Conservation (phyloP, 176 grass and related monocot species). For the Hsuehochloa calcarea region DNA sequence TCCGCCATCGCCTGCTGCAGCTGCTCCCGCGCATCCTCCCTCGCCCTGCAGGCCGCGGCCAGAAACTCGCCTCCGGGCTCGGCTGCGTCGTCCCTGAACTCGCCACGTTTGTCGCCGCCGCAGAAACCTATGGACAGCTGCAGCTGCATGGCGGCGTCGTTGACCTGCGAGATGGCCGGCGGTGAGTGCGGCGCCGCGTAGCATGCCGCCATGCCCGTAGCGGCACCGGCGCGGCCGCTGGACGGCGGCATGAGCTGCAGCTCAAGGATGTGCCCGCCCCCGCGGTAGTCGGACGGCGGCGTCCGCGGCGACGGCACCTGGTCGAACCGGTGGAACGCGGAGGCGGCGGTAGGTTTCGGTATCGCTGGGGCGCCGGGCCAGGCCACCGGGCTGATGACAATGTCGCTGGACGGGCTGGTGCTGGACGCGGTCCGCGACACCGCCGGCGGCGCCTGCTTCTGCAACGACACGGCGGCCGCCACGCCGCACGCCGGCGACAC, state of each 20-base stretch:
- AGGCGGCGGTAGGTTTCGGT: conserved; percentile 17
- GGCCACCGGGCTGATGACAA: conserved; percentile 39
- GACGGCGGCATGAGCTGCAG: conserved; percentile 76
- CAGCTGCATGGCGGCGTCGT: conserved; percentile 38
- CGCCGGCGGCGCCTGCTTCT: conserved; percentile 4
- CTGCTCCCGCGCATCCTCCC: conserved; percentile 36
- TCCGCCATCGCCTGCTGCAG: conserved; percentile 47
- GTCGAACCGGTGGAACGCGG: conserved; percentile 27
- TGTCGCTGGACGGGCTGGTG: conserved; percentile 62
- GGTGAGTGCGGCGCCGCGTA: background rate
- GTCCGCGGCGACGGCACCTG: conserved; percentile 20
- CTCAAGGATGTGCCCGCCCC: conserved; percentile 45
- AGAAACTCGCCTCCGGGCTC: background rate
- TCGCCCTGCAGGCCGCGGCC: background rate
- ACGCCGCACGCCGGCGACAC: background rate
- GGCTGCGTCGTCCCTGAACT: background rate
- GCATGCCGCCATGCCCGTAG: background rate
- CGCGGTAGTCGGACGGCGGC: background rate
- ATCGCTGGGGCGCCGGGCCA: conserved; percentile 43
- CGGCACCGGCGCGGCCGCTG: background rate
- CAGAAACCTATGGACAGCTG: conserved; percentile 58
- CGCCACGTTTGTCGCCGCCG: background rate
- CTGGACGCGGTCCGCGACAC: conserved; percentile 47
- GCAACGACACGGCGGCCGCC: background rate
- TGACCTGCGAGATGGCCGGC: background rate